Conservation (phyloP, 2,329 filamentous ascomycete genomes). For the Spiromastix sp. region DNA sequence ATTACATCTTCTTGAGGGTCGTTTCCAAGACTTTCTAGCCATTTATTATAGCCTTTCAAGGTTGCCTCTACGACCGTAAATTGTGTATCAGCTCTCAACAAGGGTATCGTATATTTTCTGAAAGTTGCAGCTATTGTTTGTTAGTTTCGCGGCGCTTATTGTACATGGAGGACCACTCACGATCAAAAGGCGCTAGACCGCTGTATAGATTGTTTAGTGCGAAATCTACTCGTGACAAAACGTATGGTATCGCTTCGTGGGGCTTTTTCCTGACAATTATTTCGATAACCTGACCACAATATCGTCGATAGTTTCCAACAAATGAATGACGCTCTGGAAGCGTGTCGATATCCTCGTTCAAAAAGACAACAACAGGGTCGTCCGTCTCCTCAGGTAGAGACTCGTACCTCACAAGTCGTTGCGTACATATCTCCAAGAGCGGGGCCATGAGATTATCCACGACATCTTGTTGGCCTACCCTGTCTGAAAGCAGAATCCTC, state of each 20-base stretch:
- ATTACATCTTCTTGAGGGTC: slow-evolving; percentile 41
- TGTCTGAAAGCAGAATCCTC: slow-evolving; percentile 61
- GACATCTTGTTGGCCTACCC: slow-evolving; percentile 50
- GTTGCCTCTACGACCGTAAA: slow-evolving; percentile 83
- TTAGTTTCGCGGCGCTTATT: too few relatives aligned
- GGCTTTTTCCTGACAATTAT: slow-evolving; percentile 71
- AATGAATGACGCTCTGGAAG: slow-evolving; percentile 90
- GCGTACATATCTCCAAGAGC: slow-evolving; percentile 72
- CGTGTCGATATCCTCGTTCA: slow-evolving; percentile 91
- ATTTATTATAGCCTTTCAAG: slow-evolving; percentile 79
- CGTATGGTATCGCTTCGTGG: slow-evolving; percentile 76
- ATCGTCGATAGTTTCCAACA: slow-evolving; percentile 86
- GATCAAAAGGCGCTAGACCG: slow-evolving; percentile 55
- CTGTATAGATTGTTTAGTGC: slow-evolving; percentile 68
- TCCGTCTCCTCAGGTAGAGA: slow-evolving; percentile 70
- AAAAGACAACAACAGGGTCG: slow-evolving; percentile 67
- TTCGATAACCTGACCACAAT: slow-evolving; percentile 80
- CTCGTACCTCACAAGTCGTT: slow-evolving; percentile 79
- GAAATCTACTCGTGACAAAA: slow-evolving; percentile 67
- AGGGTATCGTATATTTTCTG: slow-evolving; percentile 30
- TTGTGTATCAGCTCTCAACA: slow-evolving; percentile 72
- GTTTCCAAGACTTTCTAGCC: slow-evolving; percentile 48
- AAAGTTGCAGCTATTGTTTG: slow-evolving; percentile 26
- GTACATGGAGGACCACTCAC: slow-evolving; percentile 35
- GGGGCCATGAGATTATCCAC: slow-evolving; percentile 57